Conservation (phyloP, 2,329 filamentous ascomycete genomes). For the Beauveria rudraprayagi region DNA sequence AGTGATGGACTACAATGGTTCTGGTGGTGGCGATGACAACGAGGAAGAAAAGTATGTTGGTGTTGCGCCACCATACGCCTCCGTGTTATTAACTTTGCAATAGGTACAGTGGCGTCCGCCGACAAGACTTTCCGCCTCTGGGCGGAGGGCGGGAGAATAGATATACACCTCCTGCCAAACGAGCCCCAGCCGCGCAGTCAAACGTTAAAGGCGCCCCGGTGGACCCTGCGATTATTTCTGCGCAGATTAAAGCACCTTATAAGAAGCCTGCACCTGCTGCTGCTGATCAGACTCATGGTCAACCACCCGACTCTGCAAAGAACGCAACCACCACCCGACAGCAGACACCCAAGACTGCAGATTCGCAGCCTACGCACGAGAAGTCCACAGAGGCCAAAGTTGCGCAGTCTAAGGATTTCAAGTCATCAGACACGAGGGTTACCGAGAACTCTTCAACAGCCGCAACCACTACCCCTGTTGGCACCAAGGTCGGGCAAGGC, state of each 20-base stretch:
- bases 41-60: conserved; percentile 80
- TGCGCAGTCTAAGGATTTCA: conserved; percentile 5
- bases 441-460: conserved; percentile 25
- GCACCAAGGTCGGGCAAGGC: conserved; percentile 20
- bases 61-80: not conserved
- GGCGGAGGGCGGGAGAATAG: conserved; percentile 48
- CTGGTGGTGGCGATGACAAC: conserved; percentile 62
- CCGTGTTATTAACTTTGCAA: conserved; percentile 16
- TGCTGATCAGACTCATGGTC: conserved; percentile 20
- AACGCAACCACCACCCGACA: conserved; percentile 23
- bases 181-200: conserved; percentile 66
- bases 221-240: conserved; percentile 84
- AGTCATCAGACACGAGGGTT: conserved; percentile 23
- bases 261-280: conserved; percentile 27
- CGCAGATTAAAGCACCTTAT: conserved; percentile 53
- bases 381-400: conserved; percentile 19
- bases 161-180: conserved; percentile 84
- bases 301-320: conserved; percentile 20
- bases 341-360: conserved; percentile 19
- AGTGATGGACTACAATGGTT: conserved; percentile 57
- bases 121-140: conserved; percentile 65
- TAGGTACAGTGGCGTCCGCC: conserved; percentile 86
- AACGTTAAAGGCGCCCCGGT: conserved; percentile 70
- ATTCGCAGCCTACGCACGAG: conserved; percentile 18
- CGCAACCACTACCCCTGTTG: conserved; percentile 19